Conservation (phyloP, 371 early-diverging fungal genomes). For the Parasitella parasitica region DNA sequence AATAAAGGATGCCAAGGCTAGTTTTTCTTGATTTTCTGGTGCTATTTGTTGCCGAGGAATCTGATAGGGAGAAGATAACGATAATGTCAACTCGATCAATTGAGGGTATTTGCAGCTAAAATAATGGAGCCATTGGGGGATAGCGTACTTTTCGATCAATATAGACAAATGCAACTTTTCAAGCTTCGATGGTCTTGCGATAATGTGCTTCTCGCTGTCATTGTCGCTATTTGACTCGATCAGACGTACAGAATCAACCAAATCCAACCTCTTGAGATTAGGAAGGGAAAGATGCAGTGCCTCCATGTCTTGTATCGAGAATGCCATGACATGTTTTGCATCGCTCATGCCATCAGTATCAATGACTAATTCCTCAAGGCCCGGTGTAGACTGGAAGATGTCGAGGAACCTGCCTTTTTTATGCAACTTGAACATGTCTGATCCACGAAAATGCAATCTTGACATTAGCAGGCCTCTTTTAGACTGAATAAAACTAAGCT, state of each 20-base stretch:
- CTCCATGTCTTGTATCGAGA: slow-evolving; percentile 3
- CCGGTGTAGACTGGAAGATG: not conserved
- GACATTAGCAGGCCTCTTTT: not conserved
- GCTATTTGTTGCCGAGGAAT: not conserved
- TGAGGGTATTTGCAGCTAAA: not conserved
- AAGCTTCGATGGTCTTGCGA: not conserved
- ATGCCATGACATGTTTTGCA: not conserved
- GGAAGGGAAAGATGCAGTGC: not conserved
- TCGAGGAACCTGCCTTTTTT: not conserved
- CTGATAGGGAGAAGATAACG: not conserved
- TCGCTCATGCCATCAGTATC: slow-evolving; percentile 1
- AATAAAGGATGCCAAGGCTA: not conserved
- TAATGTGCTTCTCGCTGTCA: not conserved
- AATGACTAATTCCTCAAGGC: not conserved
- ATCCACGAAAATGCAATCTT: slow-evolving; percentile 1
- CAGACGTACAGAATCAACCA: not conserved
- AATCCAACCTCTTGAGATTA: not conserved
- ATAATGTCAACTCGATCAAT: not conserved
- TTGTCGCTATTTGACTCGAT: not conserved
- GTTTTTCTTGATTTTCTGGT: not conserved
- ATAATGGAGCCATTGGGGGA: not conserved
- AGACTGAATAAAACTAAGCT: slow-evolving; percentile 1
- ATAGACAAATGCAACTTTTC: not conserved
- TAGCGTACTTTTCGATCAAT: not conserved
- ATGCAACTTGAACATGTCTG: slow-evolving; percentile 5